Base-by-base conservation (phyloP, 495 filamentous ascomycete species). In the Tuber aestivum region DNA sequence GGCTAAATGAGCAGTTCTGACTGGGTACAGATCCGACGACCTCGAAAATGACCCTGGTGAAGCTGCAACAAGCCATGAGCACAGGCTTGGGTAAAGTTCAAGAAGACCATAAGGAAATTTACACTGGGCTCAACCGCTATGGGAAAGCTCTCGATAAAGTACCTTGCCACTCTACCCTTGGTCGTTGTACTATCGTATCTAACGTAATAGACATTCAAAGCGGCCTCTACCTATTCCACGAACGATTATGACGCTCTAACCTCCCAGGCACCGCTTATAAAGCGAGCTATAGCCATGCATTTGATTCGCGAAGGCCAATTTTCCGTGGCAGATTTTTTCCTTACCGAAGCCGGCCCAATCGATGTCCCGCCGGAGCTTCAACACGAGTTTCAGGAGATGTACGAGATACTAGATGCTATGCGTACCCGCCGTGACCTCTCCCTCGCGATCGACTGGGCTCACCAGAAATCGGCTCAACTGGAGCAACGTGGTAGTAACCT, bases 251-350 rank as follows among this genome's bases (percentile, higher is more conserved):
- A 97, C 83, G 91, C 89, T n/a, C 89, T 97, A 79, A 90, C 89
- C 8, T 88, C 90, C 38, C 90, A 96, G 76, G 86, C 91, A 8
- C 84, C 87, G 48, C 87, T 97, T 16, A 92, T 97, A 80, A 95
- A 98, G 83, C 88, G 94, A 37, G 95, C 95, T 35, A 95, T 98
- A 74, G 93, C 92, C 4, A 97, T 99, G 94, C 95, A 99, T 83
- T 87, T 99, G 21, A 88, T 98, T 27, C 91, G 95, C 37, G 96
- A 98, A 86, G 95, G 95, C 48, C 92, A 97, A 82, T 98, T 99
- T 83, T 86, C 84, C 23, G 95, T 97, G 1, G 94, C 94, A 4
- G 87, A 90, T 7, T 93, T 91, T 6, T 97, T 97, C 75, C 87
- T 94, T 32, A 84, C 85, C 18, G 94, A 97, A 80, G 84, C 86